A percentile compares a stretch with the other conserved stretches of the same genome.
Conservation (phyloP, 2,329 filamentous ascomycete genomes). For the Sarocladium kiliense region DNA sequence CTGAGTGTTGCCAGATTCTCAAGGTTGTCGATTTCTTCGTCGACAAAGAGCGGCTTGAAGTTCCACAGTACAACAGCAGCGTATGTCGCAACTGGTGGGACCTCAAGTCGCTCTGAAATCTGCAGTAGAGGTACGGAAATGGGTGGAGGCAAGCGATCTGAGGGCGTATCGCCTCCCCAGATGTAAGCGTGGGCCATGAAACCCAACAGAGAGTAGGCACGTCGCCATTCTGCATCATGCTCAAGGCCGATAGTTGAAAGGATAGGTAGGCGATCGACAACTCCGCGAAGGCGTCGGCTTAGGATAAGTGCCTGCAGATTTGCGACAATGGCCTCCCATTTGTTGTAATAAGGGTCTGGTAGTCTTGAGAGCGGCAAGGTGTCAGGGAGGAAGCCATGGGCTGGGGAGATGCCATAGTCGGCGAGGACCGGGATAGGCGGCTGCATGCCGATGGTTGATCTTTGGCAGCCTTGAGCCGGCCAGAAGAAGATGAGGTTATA, state of each 20-base stretch:
- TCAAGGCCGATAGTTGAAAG: constrained; percentile 78
- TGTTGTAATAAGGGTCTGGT: constrained; percentile 86
- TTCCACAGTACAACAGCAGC: constrained; percentile 93
- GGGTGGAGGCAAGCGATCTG: constrained; percentile 71
- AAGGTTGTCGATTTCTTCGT: constrained; percentile 75
- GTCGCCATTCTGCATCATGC: constrained; percentile 84
- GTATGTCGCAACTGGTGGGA: constrained; percentile 92
- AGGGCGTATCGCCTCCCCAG: constrained; percentile 84
- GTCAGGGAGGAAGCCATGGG: constrained; percentile 82
- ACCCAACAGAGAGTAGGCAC: constrained; percentile 83
- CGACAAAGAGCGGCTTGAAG: constrained; percentile 83
- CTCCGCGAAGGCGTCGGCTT: constrained; percentile 73
- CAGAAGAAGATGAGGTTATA: too few species aligned
- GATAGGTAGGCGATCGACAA: constrained; percentile 76
- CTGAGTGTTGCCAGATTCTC: constrained; percentile 83
- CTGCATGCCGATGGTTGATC: constrained; percentile 37
- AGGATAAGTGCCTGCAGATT: constrained; percentile 86
- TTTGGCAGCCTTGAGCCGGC: neutral
- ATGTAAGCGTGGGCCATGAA: constrained; percentile 96
- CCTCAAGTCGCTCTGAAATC: constrained; percentile 71
- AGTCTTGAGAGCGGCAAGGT: constrained; percentile 74
- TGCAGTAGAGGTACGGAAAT: constrained; percentile 79
- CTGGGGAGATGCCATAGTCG: constrained; percentile 75
- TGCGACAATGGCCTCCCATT: constrained; percentile 82
- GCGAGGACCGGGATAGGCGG: constrained; percentile 57